These are phyloP conservation scores for Aspergillus calidoustus DNA, from an alignment of 2,329 filamentous ascomycete species.

Conservation along the genomic window DNA sequence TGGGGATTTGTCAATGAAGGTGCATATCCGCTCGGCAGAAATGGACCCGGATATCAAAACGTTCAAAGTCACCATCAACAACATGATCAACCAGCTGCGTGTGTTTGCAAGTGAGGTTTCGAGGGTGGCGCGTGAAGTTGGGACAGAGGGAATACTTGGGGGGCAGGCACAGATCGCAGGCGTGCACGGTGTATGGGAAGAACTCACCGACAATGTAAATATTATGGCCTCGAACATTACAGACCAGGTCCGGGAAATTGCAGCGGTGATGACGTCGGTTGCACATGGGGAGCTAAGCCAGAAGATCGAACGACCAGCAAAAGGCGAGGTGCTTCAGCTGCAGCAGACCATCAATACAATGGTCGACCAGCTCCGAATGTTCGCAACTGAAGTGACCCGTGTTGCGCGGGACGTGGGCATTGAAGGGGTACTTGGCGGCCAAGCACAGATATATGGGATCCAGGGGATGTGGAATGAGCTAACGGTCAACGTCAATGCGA, in stretches of 20 bases:
- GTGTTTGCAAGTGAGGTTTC: constrained; percentile 97
- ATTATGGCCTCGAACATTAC: constrained; percentile 83
- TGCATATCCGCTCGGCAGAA: constrained; percentile 91
- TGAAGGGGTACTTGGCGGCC: constrained; percentile 79
- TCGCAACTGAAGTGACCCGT: constrained; percentile 81
- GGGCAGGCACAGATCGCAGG: constrained; percentile 93
- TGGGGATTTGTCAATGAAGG: constrained; percentile 95
- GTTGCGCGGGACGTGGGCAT: constrained; percentile 84
- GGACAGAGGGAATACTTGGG: constrained; percentile 90
- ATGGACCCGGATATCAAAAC: constrained; percentile 98
- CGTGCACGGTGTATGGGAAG: constrained; percentile 96
- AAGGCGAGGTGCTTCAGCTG: constrained; percentile 79
- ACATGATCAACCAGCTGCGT: constrained; percentile 98
- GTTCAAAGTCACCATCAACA: constrained; percentile 98
- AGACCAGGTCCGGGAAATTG: constrained; percentile 83
- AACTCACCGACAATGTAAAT: constrained; percentile 88
- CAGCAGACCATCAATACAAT: constrained; percentile 89
- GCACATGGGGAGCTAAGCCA: constrained; percentile 82
- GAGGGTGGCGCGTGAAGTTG: constrained; percentile 90
- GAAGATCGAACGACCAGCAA: constrained; percentile 80
- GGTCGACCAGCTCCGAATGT: constrained; percentile 83
- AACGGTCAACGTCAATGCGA: constrained; percentile 84
- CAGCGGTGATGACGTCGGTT: constrained; percentile 81
- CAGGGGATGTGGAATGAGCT: constrained; percentile 89
- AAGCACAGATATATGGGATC: constrained; percentile 81